Base-by-base conservation (phyloP, 2,329 filamentous ascomycete species). In the Apiospora marii region DNA sequence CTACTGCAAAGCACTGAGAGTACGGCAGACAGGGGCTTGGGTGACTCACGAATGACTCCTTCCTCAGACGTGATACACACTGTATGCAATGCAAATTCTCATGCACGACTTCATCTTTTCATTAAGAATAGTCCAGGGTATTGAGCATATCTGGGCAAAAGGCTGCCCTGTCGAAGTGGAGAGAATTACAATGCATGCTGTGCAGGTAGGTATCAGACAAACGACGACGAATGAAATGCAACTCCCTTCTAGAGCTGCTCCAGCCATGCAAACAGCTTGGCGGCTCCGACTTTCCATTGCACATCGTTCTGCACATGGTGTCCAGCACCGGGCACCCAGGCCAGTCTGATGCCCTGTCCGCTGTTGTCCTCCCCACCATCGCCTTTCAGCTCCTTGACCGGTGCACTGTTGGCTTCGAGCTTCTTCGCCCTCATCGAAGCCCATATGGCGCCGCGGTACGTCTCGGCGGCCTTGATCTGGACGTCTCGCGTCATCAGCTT, bases 221-320 rank as follows among this genome's bases (percentile, higher is more conserved):
- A n/a, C 1, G 12, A 12, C 22, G 22, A 19, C 37, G 4, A 24
- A 27, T 16, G 22, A 34, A 12, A 4, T 16, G 27, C 43, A 3
- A 5, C 5, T 43, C 5, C 30, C 12, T 7, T 1, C 72, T 73
- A 81, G 2, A 81, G 73, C 74, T 81, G 78, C 69, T 75, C 70
- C 70, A 84, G 81, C 76, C 87, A 89, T 0, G 75, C 76, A 30
- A 85, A 74, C 43, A 89, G 71, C 73, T 85, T 86, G 70, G 80
- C 77, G 0, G 85, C 86, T 0, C 87, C 87, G 2, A 82, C 77
- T 71, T 87, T 79, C 85, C 85, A 88, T 51, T 82, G 81, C 14
- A 84, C 78, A 75, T 89, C 87, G 71, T 89, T 88, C 76, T 89
- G 86, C 64, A 89, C 73, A 78, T 90, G 87, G 77, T 90, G 87